Percentiles rank a stretch among this genome's conserved stretches.
These are phyloP conservation scores for Microsporum audouinii DNA, from an alignment of 2,329 filamentous ascomycete species.

Conservation along the genomic window DNA sequence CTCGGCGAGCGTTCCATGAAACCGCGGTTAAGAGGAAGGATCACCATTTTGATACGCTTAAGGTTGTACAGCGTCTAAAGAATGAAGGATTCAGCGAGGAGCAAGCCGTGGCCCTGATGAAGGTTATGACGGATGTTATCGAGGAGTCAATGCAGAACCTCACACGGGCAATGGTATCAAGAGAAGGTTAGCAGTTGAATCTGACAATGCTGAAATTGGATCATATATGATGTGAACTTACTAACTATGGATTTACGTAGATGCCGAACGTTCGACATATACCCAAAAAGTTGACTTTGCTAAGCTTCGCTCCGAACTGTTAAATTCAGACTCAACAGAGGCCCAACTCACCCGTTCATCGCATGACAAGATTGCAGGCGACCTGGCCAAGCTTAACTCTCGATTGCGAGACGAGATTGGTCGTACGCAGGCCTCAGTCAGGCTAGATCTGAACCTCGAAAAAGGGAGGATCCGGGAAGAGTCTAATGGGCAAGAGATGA, in stretches of 20 bases:
- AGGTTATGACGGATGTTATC: slow-evolving; percentile 88
- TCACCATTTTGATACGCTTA: slow-evolving; percentile 96
- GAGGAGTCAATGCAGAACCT: slow-evolving; percentile 97
- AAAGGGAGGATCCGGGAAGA: slow-evolving; percentile 95
- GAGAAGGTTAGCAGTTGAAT: slow-evolving; percentile 57
- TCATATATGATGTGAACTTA: not conserved
- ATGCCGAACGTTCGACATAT: slow-evolving; percentile 45
- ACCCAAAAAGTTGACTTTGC: slow-evolving; percentile 94
- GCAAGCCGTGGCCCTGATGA: slow-evolving; percentile 97
- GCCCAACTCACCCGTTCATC: slow-evolving; percentile 75
- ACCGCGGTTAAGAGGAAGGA: slow-evolving; percentile 54
- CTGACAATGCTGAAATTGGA: not conserved
- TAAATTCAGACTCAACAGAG: slow-evolving; percentile 85
- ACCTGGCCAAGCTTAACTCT: slow-evolving; percentile 85
- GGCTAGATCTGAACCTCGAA: slow-evolving; percentile 87
- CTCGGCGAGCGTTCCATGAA: slow-evolving; percentile 44
- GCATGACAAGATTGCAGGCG: slow-evolving; percentile 86
- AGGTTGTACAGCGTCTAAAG: slow-evolving; percentile 84
- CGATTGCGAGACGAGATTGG: slow-evolving; percentile 87
- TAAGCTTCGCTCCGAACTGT: slow-evolving; percentile 85
- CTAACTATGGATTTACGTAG: slow-evolving; percentile 19
- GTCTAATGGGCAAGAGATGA: slow-evolving; percentile 89
- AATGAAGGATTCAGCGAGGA: slow-evolving; percentile 90
- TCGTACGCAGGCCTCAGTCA: slow-evolving; percentile 82
- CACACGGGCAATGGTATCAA: slow-evolving; percentile 92